Base-by-base conservation (phyloP, 495 filamentous ascomycete genomes). In the Bombardia bombarda region DNA sequence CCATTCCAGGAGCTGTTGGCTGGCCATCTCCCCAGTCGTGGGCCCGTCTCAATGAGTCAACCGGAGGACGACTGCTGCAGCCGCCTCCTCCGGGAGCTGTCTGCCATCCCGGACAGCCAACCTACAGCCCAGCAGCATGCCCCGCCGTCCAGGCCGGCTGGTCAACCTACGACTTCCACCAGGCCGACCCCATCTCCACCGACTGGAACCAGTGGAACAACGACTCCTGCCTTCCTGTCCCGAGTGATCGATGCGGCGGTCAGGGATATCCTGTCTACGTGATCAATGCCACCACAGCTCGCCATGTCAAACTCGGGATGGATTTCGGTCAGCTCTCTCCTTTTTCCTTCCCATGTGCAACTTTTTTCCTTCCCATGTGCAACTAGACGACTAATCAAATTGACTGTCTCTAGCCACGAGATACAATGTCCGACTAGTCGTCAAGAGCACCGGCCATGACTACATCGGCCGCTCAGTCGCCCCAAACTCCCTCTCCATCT, bases 381-480 rank as follows among this genome's bases (percentile, higher is more conserved):
- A 14, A 10, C 22, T 31, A n/a, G 18, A 21, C 18, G n/a, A 8
- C 16, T 1, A 35, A 32, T 21, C 32, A 16, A 3, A 21, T 20
- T 16, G 25, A 19, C 8, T 19, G 7, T 19, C 2, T 9, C n/a
- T 21, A 70, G 70, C 71, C 18, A 63, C 54, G 16, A 47, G 67
- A 32, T 56, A 79, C 34, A 75, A 78, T 39, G 69, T 86, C 43
- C 67, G 81, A 19, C 50, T 86, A 8, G 58, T 83, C 25, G 65
- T 87, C 32, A 78, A 79, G 34, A 80, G 75, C 41, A 78, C 76
- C 1, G 82, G 82, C 3, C 79, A 80, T 57, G 78, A 78, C 43
- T 69, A 70, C 52, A 57, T 72, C 21, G 78, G 77, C 43, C 72
- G 76, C 47, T 79, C 60, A 1, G 50, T 49, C n/a, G 68, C 66